Base-by-base conservation (phyloP, 2,329 filamentous ascomycete species). In the Sporothrix curviconia region DNA sequence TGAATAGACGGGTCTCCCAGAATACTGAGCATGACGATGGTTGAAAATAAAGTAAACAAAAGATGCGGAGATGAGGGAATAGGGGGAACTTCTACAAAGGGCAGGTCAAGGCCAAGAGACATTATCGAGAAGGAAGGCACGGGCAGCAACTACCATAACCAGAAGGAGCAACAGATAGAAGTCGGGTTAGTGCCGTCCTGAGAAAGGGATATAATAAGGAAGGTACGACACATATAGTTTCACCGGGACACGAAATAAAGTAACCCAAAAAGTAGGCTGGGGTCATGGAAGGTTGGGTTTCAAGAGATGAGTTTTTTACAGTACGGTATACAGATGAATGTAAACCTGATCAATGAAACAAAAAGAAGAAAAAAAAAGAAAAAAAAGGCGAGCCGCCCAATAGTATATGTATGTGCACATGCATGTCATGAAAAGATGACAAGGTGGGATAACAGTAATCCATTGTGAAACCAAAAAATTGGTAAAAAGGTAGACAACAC, bases 241-340 rank as follows among this genome's bases (percentile, higher is more conserved):
- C n/a, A n/a, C n/a, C n/a, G n/a, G n/a, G n/a, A 14, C 47, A 37
- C 32, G 14, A 25, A 12, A 25, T n/a, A 3, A 14, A 50, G 19
- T 7, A 37, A 22, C n/a, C n/a, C n/a, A n/a, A n/a, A n/a, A n/a
- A n/a, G n/a, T n/a, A n/a, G n/a, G n/a, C n/a, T n/a, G n/a, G n/a
- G 12, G 15, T 36, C 6, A n/a, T n/a, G 24, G 36, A 4, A 36
- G 6, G 8, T 15, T 25, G 34, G 2, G 11, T 30, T 40, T 30
- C 46, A 36, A 37, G 37, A 51, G 15, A 44, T 51, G 6, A 19
- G 15, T 19, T 19, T 19, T 39, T 59, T n/a, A 57, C 46, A 59
- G 44, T 52, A 57, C 59, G 52, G 40, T 46, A 50, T 52, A 54
- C 56, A 60, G 30, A 56, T n/a, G n/a, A n/a, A n/a, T n/a, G n/a